Percentiles rank a stretch among this genome's conserved stretches.
Conservation (phyloP, 139 green algal genomes). For the Haematococcus lacustris region DNA sequence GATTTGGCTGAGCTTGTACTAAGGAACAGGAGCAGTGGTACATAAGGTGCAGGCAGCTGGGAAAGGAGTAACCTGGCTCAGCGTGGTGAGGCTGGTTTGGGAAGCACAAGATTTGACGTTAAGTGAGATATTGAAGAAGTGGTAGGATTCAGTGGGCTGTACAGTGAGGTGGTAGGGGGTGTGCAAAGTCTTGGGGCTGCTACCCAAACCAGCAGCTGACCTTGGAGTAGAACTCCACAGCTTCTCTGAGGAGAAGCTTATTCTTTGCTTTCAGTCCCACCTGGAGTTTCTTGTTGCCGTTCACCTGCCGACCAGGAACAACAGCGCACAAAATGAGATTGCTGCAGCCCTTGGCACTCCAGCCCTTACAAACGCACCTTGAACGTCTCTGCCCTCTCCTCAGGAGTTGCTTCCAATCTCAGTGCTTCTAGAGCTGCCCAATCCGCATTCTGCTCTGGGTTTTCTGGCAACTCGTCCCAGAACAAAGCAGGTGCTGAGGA, state of each 20-base stretch:
- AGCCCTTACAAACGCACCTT: constrained; percentile 43
- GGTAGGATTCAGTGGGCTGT: too few relatives aligned
- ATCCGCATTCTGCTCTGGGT: constrained; percentile 49
- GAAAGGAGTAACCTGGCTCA: too few relatives aligned
- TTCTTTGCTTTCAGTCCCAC: constrained; percentile 62
- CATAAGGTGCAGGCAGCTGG: too few relatives aligned
- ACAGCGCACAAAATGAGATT: background rate
- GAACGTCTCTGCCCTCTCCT: constrained; percentile 60
- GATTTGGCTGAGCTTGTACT: too few relatives aligned
- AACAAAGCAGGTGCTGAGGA: constrained; percentile 60
- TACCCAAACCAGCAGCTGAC: too few relatives aligned
- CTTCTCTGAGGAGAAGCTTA: constrained; percentile 66
- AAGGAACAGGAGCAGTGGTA: too few relatives aligned
- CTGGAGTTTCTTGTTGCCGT: constrained; percentile 67
- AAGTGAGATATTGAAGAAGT: too few relatives aligned
- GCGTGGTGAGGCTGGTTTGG: too few relatives aligned
- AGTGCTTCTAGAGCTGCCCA: constrained; percentile 59
- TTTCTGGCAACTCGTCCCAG: constrained; percentile 64
- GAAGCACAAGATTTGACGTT: too few relatives aligned
- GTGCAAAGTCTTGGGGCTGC: too few relatives aligned
- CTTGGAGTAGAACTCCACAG: constrained; percentile 64
- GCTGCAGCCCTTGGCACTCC: background rate
- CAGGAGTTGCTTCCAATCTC: constrained; percentile 58
- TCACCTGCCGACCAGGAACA: constrained; percentile 26
- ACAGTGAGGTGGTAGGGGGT: too few relatives aligned